Evolutionary conservation across 2,329 filamentous ascomycete species (phyloP), one percentile per base, ranked within the genome.

Genomic region (Hirsutella rhossiliensis): DNA sequence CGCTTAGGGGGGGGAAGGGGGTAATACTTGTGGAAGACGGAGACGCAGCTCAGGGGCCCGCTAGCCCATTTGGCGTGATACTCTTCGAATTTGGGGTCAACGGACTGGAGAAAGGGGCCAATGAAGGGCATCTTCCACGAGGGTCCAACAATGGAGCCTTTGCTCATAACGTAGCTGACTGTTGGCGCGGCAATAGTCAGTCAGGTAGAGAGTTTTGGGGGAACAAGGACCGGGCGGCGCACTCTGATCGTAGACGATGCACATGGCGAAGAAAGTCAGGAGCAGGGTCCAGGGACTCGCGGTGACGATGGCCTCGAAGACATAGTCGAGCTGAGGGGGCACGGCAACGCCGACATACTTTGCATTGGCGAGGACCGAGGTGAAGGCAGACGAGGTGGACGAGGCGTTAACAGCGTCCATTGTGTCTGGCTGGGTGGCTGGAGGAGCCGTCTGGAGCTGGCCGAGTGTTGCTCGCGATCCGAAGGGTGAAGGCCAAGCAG

Each of bases 1-100:
- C 17, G 11, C 27, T 58, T 15, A n/a, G 3, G 5, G 29, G 17
- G 17, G 15, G n/a, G 1, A 18, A 13, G 28, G 13, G 15, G 27
- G 5, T 18, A 80, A 54, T 77, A 94, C 87, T 97, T 98, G 79
- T 98, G 92, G 72, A 98, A 98, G 57, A 98, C 88, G 3, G 89
- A 96, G 49, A 98, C 92, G 60, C 92, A 98, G 73, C 89, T 96
- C 54, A 98, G 73, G 40, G 86, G 82, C 40, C 86, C 92, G 59
- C 87, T 94, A 56, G 75, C 65, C 92, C 92, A 98, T 73, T 97
- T 96, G 48, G 75, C 82, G 62, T 89, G 76, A 69, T 98, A 98
- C 58, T 89, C 78, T 48, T 83, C 80, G 62, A 96, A 97, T 58
- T 90, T 87, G 46, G 92, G 92, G 63, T 94, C 82, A 56, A 97